Percentiles rank a stretch among this genome's conserved stretches.
Evolutionary conservation across 164 flowering plant species (phyloP).

Genomic region (grape (Vitis vinifera)): ASM3070453v1 NC_081810.1:14904001-14904500

Average conservation of each 20-base stretch:
- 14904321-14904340: conserved; percentile 18
- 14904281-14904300: conserved; percentile 39
- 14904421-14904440: too few relatives aligned
- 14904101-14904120: conserved; percentile 91
- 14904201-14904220: conserved; percentile 42
- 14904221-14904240: conserved; percentile 62
- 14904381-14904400: too few relatives aligned
- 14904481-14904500: too few relatives aligned
- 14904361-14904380: too few relatives aligned
- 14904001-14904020: conserved; percentile 65
- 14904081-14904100: conserved; percentile 77
- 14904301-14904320: conserved; percentile 27
- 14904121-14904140: conserved; percentile 64
- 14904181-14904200: conserved; percentile 59
- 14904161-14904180: conserved; percentile 36
- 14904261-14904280: conserved; percentile 71
- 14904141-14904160: conserved; percentile 69
- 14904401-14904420: too few relatives aligned
- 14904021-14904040: conserved; percentile 58
- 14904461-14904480: too few relatives aligned
- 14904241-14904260: conserved; percentile 74
- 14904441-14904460: too few relatives aligned
- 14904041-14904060: conserved; percentile 75
- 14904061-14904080: conserved; percentile 97
- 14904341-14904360: too few relatives aligned